Conservation (phyloP, 176 grass and related monocot species). For the Canna indica region DNA sequence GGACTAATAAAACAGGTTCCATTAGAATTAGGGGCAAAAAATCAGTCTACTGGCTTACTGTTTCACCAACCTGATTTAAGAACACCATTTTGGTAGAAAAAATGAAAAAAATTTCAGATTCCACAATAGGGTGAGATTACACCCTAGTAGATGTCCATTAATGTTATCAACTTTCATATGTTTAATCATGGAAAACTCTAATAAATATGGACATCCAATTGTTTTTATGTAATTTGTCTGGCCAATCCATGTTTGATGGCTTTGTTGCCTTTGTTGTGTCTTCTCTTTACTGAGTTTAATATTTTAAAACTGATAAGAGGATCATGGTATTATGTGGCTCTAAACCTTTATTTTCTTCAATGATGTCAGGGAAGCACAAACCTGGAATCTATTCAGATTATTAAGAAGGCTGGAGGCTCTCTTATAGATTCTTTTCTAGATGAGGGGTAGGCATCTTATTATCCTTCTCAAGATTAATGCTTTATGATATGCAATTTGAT, state of each 20-base stretch:
- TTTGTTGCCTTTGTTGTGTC: background rate
- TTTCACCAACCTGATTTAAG: too few relatives aligned
- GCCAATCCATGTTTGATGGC: background rate
- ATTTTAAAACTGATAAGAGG: background rate
- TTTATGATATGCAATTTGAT: background rate
- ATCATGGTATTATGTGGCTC: background rate
- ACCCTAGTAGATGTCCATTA: too few relatives aligned
- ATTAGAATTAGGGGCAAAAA: too few relatives aligned
- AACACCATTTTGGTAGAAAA: too few relatives aligned
- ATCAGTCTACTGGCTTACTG: too few relatives aligned
- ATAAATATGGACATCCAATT: too few relatives aligned
- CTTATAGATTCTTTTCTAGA: constrained; percentile 99
- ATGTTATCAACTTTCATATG: too few relatives aligned
- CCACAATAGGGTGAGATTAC: too few relatives aligned
- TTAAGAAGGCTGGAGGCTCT: constrained; percentile 96
- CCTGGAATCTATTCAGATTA: constrained; percentile 90
- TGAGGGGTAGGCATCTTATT: constrained; percentile 56
- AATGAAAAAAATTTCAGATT: too few relatives aligned
- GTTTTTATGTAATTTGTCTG: too few relatives aligned
- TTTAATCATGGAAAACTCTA: background rate
- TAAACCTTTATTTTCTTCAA: background rate
- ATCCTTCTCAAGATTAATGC: background rate
- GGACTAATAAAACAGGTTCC: too few relatives aligned
- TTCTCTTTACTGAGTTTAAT: background rate
- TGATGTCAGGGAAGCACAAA: constrained; percentile 87